Percentiles rank a stretch among this genome's conserved stretches.
Conservation (phyloP, 1,284 basidiomycete genomes). For the Cutaneotrichosporon arboriforme region DNA sequence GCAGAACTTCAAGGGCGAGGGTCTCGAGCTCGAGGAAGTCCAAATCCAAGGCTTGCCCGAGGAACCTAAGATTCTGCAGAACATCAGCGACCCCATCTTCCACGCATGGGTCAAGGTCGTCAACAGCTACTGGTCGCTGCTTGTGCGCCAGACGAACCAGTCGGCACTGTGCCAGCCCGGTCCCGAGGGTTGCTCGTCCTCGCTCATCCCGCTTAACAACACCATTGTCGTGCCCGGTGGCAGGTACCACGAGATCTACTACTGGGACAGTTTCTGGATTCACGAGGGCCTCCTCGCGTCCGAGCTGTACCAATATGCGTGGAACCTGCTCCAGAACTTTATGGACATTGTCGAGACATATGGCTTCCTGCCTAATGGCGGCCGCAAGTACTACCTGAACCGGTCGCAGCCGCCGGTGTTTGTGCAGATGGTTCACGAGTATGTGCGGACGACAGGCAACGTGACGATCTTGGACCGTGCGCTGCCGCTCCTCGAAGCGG, state of each 20-base stretch:
- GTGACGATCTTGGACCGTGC: conserved; percentile 60
- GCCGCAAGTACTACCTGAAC: conserved; percentile 61
- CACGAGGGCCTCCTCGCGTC: conserved; percentile 74
- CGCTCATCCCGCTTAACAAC: conserved; percentile 80
- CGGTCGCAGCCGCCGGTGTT: conserved; percentile 87
- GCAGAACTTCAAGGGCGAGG: conserved; percentile 74
- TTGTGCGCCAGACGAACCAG: conserved; percentile 65
- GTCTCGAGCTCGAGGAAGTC: conserved; percentile 68
- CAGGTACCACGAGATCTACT: conserved; percentile 56
- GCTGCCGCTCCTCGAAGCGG: conserved; percentile 59
- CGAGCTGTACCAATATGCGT: conserved; percentile 65
- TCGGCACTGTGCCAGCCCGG: conserved; percentile 59
- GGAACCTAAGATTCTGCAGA: conserved; percentile 63
- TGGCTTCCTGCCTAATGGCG: conserved; percentile 91
- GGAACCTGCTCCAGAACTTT: conserved; percentile 77
- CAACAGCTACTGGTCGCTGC: conserved; percentile 72
- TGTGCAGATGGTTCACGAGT: conserved; percentile 67
- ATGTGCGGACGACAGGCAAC: conserved; percentile 59
- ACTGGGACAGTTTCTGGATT: conserved; percentile 64
- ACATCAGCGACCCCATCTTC: conserved; percentile 65
- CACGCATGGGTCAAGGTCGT: conserved; percentile 70
- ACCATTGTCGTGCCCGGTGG: conserved; percentile 84
- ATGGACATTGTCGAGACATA: conserved; percentile 74
- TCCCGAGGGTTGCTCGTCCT: conserved; percentile 62
- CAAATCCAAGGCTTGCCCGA: conserved; percentile 58